Conservation (phyloP, 2,329 filamentous ascomycete species). For the Tolypocladium nubicola region DNA sequence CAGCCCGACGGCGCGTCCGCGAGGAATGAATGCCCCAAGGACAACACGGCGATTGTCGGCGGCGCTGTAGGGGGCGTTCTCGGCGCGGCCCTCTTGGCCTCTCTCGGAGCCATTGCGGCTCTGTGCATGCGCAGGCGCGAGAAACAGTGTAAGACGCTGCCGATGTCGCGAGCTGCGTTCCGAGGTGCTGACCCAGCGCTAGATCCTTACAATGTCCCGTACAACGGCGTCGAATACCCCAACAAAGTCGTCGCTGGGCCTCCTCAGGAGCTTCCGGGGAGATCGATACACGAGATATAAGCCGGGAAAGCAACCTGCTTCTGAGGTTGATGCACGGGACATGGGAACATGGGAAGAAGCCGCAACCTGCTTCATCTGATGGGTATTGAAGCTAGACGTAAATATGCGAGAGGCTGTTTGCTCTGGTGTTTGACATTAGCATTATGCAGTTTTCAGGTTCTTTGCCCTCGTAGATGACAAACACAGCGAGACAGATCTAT, state of each 20-base stretch:
- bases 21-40: conserved; percentile 6
- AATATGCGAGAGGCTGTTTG: background rate
- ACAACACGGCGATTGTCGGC: conserved; percentile 11
- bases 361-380: background rate
- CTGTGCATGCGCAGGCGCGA: conserved; percentile 3
- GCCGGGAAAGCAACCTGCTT: background rate
- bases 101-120: conserved; percentile 8
- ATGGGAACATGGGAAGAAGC: background rate
- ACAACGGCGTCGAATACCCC: background rate
- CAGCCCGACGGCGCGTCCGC: background rate
- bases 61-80: conserved; percentile 11
- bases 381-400: background rate
- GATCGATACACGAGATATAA: background rate
- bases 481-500: no score
- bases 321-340: background rate
- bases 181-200: background rate
- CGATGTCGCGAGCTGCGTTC: background rate
- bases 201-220: background rate
- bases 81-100: conserved; percentile 11
- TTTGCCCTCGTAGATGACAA: no score
- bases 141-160: background rate
- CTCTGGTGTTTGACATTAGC: background rate
- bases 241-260: background rate
- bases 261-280: background rate
- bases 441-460: no score